Evolutionary conservation across 2,329 filamentous ascomycete genomes (phyloP).

Genomic region (Venturia effusa): DNA sequence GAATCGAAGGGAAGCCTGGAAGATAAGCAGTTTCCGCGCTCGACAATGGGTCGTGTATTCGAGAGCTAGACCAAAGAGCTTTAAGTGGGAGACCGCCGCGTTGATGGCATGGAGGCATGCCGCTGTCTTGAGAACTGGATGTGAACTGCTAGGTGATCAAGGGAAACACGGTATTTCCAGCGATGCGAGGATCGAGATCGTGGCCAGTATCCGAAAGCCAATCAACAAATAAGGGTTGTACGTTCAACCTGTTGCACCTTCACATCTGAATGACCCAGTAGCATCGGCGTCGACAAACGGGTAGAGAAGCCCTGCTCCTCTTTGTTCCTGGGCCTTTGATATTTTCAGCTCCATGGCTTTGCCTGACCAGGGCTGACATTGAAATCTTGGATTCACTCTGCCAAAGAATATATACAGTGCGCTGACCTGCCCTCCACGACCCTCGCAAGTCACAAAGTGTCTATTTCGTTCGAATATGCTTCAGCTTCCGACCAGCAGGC

Average conservation of each 20-base stretch:
- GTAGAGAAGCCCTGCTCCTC: neutral
- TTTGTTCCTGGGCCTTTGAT: neutral
- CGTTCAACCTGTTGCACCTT: neutral
- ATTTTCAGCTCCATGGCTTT: neutral
- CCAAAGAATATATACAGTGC: neutral
- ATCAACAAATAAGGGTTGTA: neutral
- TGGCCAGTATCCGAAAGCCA: no score
- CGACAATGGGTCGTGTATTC: no score
- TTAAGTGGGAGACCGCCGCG: no score
- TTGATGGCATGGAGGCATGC: no score
- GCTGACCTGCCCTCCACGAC: neutral
- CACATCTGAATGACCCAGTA: no score
- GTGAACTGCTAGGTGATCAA: no score
- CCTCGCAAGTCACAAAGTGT: conserved; percentile 20
- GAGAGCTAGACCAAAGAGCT: no score
- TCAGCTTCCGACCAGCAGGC: conserved; percentile 59
- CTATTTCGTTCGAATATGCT: conserved; percentile 71
- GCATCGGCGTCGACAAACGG: neutral
- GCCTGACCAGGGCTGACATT: neutral
- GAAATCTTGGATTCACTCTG: neutral
- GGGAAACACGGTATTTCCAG: no score
- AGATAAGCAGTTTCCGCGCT: no score
- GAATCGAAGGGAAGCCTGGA: no score
- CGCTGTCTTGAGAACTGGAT: no score
- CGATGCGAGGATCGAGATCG: no score